Base-by-base conservation (phyloP, 2,329 filamentous ascomycete genomes). In the Chrysoporthe cubensis region DNA sequence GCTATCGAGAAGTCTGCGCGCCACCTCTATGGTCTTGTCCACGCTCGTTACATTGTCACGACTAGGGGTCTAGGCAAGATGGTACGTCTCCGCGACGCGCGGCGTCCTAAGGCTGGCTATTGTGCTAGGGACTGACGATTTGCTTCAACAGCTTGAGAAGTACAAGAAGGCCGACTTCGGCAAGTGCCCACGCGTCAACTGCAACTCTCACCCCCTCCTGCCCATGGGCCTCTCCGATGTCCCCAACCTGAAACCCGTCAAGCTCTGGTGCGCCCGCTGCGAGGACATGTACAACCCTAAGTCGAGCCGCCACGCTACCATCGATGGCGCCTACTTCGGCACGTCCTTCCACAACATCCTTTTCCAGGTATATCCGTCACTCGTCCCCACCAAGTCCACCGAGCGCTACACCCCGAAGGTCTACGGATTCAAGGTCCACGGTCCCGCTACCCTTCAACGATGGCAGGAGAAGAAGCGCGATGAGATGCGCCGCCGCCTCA, bases 221-320 rank as follows among this genome's bases (percentile, higher is more conserved):
- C 96, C 96, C 58, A 96, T 97, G 89, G 96, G 96, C 71, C 91
- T 96, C 74, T 92, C 93, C 74, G 96, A 99, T 80, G 85, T 95
- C 2, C 88, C 96, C 71, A 94, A 94, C 80, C 84, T 90, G 73
- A 96, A 94, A 76, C 90, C 95, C 59, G 96, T 97, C 72, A 98
- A 97, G 81, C 91, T 99, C 64, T 99, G 97, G 87, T 99, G 96
- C 81, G 90, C 92, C 60, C 93, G 94, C 74, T 99, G 96, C 84
- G 96, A 99, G 84, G 96, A 99, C 79, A 91, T 97, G 69, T 99
- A 99, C 86, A 98, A 98, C 81, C 96, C 96, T 57, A 99, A 99
- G 80, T 98, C 96, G 3, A 95, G 93, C 26, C 93, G 96, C 40
- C 96, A 99, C 80, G 94, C 94, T 62, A 88, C 91, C 68, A 97